Evolutionary conservation across 306 rosid species (phyloP), one percentile per base, ranked within the genome.

Genomic region (Fagus sylvatica): DNA sequence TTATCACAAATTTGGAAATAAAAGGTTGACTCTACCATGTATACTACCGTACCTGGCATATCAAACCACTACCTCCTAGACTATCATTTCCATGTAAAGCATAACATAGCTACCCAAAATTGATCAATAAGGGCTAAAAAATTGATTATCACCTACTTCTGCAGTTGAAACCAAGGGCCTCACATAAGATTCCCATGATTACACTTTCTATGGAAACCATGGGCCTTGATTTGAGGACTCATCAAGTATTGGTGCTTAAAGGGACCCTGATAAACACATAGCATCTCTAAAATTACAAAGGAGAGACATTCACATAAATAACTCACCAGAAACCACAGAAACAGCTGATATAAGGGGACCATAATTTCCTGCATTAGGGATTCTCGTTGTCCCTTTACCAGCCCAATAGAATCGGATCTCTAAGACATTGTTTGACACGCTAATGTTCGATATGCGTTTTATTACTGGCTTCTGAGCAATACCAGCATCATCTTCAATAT

Each of bases 271-370:
- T 10, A 9, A 0, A 43, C 13, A 43, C 49, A n/a, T n/a, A 43
- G 49, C 49, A 43, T 43, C 13, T 43, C 10, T 43, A 43, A 43
- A 43, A 46, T 4, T 1, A 49, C 32, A 53, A 67, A 9, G 17
- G 73, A 66, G 28, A 56, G 66, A 41, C 0, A 78, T 13, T 36
- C 43, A 28, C 34, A 40, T 36, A 76, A 68, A 55, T 16, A 33
- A 76, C 89, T 84, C 56, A 89, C 96, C 86, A 80, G 96, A 87
- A 71, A 81, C 78, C 53, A 91, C 85, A 54, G 96, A 86, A 73
- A 91, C 40, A 73, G 96, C 96, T 36, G 96, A 89, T 74, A 91
- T 60, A 40, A 91, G 89, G 61, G 91, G 96, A 64, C 96, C 96
- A 75, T 89, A 91, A 60, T 75, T 79, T 87, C 93, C 93, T 39